Evolutionary conservation across 257 asterid species (phyloP).

Genomic region (Paraleonurus japonicus): DNA sequence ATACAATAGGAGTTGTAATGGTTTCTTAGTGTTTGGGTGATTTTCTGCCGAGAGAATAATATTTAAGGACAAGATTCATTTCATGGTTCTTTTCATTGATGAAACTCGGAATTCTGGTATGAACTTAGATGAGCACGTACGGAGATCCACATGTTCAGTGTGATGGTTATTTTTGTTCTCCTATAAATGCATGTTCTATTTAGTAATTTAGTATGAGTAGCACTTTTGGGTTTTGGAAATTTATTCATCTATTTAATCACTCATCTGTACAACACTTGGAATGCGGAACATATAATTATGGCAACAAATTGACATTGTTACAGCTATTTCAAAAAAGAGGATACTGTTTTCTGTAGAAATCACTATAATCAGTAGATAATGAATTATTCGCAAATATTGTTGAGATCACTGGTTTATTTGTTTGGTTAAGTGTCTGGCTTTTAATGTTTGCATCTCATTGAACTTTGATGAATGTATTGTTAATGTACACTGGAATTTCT

Average conservation of each 20-base stretch:
- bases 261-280: background rate
- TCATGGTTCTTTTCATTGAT: background rate
- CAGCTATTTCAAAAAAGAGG: background rate
- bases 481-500: background rate
- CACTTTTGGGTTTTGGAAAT: background rate
- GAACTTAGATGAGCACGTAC: background rate
- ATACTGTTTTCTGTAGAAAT: background rate
- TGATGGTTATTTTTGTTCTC: background rate
- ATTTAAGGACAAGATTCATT: background rate
- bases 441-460: background rate
- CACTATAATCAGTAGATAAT: background rate
- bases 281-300: background rate
- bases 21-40: background rate
- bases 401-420: background rate
- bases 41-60: slow-evolving; percentile 1
- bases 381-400: background rate
- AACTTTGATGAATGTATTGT: background rate
- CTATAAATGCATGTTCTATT: background rate
- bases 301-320: background rate
- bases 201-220: background rate
- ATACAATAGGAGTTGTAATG: background rate
- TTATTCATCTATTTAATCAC: background rate
- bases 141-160: background rate
- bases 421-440: background rate
- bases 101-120: background rate